These are phyloP conservation scores for Nemania abortiva DNA, from an alignment of 2,329 filamentous ascomycete genomes.

Conservation along the genomic window DNA sequence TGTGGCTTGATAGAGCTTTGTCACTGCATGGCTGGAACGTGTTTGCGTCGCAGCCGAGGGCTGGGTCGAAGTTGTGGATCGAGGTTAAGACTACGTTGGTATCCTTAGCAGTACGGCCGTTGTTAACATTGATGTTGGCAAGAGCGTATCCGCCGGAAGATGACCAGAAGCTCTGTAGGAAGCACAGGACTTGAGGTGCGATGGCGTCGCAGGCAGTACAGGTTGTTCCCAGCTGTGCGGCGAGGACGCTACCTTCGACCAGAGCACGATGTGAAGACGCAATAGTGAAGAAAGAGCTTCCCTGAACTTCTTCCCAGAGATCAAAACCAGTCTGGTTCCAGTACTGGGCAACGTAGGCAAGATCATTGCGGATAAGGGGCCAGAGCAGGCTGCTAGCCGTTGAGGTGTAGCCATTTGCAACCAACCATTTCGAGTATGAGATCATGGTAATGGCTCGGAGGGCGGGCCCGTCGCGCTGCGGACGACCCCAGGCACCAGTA, in stretches of 20 bases:
- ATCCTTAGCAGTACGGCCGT: constrained; percentile 76
- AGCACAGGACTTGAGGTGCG: constrained; percentile 79
- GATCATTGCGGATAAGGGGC: constrained; percentile 81
- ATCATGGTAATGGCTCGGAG: constrained; percentile 74
- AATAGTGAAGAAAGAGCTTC: constrained; percentile 83
- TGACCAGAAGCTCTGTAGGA: constrained; percentile 80
- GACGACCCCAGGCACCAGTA: constrained; percentile 79
- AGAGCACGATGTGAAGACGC: constrained; percentile 77
- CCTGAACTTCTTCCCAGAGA: constrained; percentile 84
- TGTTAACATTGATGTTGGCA: constrained; percentile 75
- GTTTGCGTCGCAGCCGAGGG: constrained; percentile 71
- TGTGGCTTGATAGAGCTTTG: constrained; percentile 79
- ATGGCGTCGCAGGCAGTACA: constrained; percentile 72
- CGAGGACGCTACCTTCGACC: constrained; percentile 75
- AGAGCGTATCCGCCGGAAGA: constrained; percentile 69
- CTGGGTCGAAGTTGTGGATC: constrained; percentile 77
- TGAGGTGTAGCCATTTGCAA: constrained; percentile 72
- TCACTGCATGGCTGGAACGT: constrained; percentile 85
- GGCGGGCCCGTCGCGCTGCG: constrained; percentile 83
- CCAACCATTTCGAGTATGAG: constrained; percentile 76
- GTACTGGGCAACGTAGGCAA: constrained; percentile 80
- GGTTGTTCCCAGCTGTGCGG: constrained; percentile 70
- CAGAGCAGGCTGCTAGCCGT: constrained; percentile 70
- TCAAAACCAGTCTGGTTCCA: constrained; percentile 77
- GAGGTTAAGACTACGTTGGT: constrained; percentile 76